Evolutionary conservation across 495 filamentous ascomycete genomes (phyloP).

Genomic region (Trichoderma gamsii): DNA sequence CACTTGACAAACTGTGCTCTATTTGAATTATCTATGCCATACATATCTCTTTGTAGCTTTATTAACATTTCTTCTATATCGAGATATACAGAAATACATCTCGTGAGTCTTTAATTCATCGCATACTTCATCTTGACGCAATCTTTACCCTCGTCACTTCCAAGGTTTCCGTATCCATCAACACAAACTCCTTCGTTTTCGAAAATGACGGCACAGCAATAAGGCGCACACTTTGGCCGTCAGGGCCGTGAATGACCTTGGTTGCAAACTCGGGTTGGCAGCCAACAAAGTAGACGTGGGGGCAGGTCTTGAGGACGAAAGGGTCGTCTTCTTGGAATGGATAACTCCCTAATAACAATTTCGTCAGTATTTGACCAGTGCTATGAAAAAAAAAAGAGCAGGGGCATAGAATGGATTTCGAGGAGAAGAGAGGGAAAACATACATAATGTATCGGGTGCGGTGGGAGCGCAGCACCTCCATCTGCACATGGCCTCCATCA

Average conservation of each 20-base stretch:
- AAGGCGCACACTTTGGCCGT: slow-evolving; percentile 64
- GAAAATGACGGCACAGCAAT: slow-evolving; percentile 76
- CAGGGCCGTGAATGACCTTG: slow-evolving; percentile 52
- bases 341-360: slow-evolving; percentile 65
- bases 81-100: too few relatives aligned
- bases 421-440: slow-evolving; percentile 29
- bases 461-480: slow-evolving; percentile 93
- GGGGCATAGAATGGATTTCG: too few relatives aligned
- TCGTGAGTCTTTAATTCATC: background rate
- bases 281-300: slow-evolving; percentile 86
- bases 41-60: too few relatives aligned
- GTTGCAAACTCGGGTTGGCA: slow-evolving; percentile 82
- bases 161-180: slow-evolving; percentile 82
- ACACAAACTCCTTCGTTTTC: slow-evolving; percentile 71
- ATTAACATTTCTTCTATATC: too few relatives aligned
- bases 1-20: too few relatives aligned
- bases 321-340: slow-evolving; percentile 89
- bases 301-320: slow-evolving; percentile 74
- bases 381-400: too few relatives aligned
- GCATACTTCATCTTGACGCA: slow-evolving; percentile 17
- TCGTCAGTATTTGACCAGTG: background rate
- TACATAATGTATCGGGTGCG: slow-evolving; percentile 93
- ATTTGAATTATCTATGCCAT: too few relatives aligned
- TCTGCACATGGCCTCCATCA: slow-evolving; percentile 87
- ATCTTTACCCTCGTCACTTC: slow-evolving; percentile 63